Evolutionary conservation across 2,329 filamentous ascomycete species (phyloP).

Genomic region (Scytalidium sp.): DNA sequence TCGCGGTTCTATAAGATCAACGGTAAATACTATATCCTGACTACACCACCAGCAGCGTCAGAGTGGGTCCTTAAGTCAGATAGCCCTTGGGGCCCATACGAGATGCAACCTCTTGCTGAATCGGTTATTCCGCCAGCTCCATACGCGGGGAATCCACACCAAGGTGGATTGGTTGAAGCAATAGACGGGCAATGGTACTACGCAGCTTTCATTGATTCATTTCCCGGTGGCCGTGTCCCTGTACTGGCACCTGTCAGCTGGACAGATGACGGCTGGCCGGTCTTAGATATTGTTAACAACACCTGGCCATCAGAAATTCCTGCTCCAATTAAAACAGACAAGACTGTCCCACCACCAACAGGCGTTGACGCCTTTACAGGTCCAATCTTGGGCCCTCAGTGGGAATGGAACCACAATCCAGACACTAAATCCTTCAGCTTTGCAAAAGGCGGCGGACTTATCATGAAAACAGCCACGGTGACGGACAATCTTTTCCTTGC

Average conservation of each 20-base stretch:
- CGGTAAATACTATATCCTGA: slow-evolving; percentile 53
- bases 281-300: slow-evolving; percentile 38
- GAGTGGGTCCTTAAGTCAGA: slow-evolving; percentile 46
- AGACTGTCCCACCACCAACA: slow-evolving; percentile 22
- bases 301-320: slow-evolving; percentile 47
- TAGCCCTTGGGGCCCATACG: slow-evolving; percentile 51
- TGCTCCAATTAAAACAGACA: slow-evolving; percentile 27
- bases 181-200: slow-evolving; percentile 55
- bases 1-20: slow-evolving; percentile 55
- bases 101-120: background rate
- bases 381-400: slow-evolving; percentile 38
- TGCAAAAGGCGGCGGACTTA: slow-evolving; percentile 36
- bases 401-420: slow-evolving; percentile 64
- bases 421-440: slow-evolving; percentile 44
- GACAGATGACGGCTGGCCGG: slow-evolving; percentile 49
- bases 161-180: slow-evolving; percentile 54
- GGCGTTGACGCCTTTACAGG: slow-evolving; percentile 47
- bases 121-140: slow-evolving; percentile 28
- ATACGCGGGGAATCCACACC: slow-evolving; percentile 47
- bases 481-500: slow-evolving; percentile 48
- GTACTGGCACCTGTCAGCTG: slow-evolving; percentile 54
- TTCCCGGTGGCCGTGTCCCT: slow-evolving; percentile 54
- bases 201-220: slow-evolving; percentile 53
- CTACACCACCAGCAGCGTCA: slow-evolving; percentile 41
- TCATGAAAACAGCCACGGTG: slow-evolving; percentile 45